Evolutionary conservation across 2,329 filamentous ascomycete species (phyloP).

Genomic region (Cadophora gregata): DNA sequence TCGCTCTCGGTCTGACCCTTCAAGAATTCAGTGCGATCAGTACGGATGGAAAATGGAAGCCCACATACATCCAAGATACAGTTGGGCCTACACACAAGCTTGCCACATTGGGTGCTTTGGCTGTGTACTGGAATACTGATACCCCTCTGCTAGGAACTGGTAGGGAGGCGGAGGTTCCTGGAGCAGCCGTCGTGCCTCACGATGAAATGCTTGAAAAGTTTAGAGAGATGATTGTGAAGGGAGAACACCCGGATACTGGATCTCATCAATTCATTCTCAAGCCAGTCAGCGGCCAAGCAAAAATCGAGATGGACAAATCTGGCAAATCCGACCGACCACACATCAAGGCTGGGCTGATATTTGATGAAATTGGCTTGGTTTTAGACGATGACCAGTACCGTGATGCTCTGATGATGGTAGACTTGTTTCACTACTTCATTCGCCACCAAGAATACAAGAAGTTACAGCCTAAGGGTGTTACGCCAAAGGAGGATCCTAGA

Average conservation of each 20-base stretch:
- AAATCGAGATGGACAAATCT: constrained; percentile 93
- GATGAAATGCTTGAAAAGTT: constrained; percentile 80
- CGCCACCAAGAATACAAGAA: constrained; percentile 97
- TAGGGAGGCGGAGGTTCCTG: constrained; percentile 68
- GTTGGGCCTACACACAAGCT: constrained; percentile 88
- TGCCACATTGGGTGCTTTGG: constrained; percentile 85
- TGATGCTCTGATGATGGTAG: constrained; percentile 96
- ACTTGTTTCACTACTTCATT: constrained; percentile 98
- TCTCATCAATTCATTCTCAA: constrained; percentile 93
- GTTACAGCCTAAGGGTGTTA: constrained; percentile 80
- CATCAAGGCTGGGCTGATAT: constrained; percentile 88
- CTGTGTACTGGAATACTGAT: constrained; percentile 99
- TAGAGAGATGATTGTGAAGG: constrained; percentile 77
- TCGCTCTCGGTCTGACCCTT: constrained; percentile 88
- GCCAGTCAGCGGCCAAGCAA: constrained; percentile 93
- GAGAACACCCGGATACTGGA: constrained; percentile 59
- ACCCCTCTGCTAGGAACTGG: constrained; percentile 82
- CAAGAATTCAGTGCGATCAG: constrained; percentile 97
- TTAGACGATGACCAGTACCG: constrained; percentile 97
- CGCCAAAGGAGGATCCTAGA: constrained; percentile 85
- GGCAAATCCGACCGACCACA: constrained; percentile 80
- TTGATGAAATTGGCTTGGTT: constrained; percentile 98
- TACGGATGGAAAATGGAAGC: constrained; percentile 93
- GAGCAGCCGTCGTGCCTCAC: constrained; percentile 68
- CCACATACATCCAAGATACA: constrained; percentile 92